Conservation (phyloP, 2,329 filamentous ascomycete genomes). For the Talaromyces sp. region DNA sequence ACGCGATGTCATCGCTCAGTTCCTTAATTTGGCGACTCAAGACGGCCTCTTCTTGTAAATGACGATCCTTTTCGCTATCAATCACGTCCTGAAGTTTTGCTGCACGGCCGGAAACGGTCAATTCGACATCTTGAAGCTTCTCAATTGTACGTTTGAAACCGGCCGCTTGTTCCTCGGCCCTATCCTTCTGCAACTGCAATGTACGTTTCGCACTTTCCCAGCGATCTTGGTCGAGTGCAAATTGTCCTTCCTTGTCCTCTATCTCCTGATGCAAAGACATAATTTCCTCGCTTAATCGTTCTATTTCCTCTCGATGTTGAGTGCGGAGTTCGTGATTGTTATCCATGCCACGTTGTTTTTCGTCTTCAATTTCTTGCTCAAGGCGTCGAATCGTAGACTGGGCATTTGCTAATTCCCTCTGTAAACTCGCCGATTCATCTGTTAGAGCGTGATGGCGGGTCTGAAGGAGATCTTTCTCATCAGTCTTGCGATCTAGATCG, state of each 20-base stretch:
- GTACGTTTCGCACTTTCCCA: conserved; percentile 67
- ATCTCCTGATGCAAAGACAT: conserved; percentile 62
- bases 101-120: conserved; percentile 65
- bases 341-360: conserved; percentile 57
- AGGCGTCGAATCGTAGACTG: conserved; percentile 46
- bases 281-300: conserved; percentile 55
- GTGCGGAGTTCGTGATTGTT: conserved; percentile 59
- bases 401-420: conserved; percentile 57
- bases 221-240: conserved; percentile 67
- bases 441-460: conserved; percentile 65
- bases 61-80: conserved; percentile 67
- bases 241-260: conserved; percentile 66
- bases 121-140: conserved; percentile 64
- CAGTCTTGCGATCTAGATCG: conserved; percentile 56
- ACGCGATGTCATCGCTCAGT: conserved; percentile 66
- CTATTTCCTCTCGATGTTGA: conserved; percentile 55
- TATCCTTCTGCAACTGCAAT: conserved; percentile 62
- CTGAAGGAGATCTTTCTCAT: conserved; percentile 67
- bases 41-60: conserved; percentile 67
- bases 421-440: conserved; percentile 63
- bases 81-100: conserved; percentile 64
- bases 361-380: conserved; percentile 48
- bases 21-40: conserved; percentile 71
- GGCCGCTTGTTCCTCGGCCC: conserved; percentile 63
- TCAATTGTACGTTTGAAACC: conserved; percentile 69